A percentile compares a stretch with the other conserved stretches of the same genome.
Conservation (phyloP, 192 early-diverging fungal species). For the Coemansia sp. region DNA sequence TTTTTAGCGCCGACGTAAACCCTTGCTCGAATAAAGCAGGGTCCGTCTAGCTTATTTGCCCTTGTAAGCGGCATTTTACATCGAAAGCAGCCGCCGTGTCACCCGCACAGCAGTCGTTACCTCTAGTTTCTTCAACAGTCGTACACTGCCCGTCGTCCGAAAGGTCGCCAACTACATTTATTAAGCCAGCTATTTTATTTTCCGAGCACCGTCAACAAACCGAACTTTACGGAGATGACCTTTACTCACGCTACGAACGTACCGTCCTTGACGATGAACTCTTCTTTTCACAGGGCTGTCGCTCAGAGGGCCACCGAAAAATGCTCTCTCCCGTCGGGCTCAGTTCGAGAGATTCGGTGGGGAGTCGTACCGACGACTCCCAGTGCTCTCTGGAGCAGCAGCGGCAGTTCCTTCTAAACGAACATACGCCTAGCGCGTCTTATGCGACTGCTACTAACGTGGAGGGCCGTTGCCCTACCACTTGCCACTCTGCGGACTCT, state of each 20-base stretch:
- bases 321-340: not conserved
- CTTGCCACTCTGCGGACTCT: conserved; percentile 34
- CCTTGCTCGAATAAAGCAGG: conserved; percentile 4
- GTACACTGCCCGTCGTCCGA: conserved; percentile 17
- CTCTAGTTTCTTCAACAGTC: conserved; percentile 30
- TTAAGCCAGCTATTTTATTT: conserved; percentile 13
- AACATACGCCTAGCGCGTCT: conserved; percentile 23
- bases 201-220: not conserved
- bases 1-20: conserved; percentile 4
- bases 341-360: conserved; percentile 11
- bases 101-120: conserved; percentile 29
- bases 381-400: conserved; percentile 6
- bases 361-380: not conserved
- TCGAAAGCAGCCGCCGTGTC: conserved; percentile 28
- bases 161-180: conserved; percentile 6
- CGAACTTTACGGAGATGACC: conserved; percentile 8
- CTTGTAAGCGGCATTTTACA: conserved; percentile 16
- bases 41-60: conserved; percentile 6
- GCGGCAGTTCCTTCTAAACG: conserved; percentile 21
- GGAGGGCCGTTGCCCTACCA: not conserved
- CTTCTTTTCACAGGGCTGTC: conserved; percentile 55
- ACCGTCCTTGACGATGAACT: conserved; percentile 17
- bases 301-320: conserved; percentile 44
- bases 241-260: not conserved
- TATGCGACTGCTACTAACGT: conserved; percentile 25